phyloP scores from a whole-genome alignment of 2,329 filamentous ascomycete species.

The Cordyceps javanica region DNA sequence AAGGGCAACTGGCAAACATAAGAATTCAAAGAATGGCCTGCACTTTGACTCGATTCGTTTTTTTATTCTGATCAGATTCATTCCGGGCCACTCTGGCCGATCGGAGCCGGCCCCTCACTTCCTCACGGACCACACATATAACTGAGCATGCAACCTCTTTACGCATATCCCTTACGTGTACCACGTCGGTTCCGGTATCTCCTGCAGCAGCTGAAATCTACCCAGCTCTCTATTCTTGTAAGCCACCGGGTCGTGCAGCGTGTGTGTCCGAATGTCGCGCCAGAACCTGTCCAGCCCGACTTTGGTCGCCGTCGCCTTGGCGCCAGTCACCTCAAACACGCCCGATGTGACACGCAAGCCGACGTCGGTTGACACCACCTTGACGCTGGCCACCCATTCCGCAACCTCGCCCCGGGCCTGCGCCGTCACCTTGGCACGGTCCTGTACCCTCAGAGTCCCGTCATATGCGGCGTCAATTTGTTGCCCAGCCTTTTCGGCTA shows the following conservation, averaged over 20 bases:
- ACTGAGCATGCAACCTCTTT: not conserved
- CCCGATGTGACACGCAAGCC: slow-evolving; percentile 52
- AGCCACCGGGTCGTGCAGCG: slow-evolving; percentile 59
- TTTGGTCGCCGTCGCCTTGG: slow-evolving; percentile 50
- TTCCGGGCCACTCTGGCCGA: not conserved
- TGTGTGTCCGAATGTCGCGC: slow-evolving; percentile 61
- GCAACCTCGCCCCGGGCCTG: slow-evolving; percentile 53
- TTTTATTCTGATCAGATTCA: no score
- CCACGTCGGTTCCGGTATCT: slow-evolving; percentile 54
- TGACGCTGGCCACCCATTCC: slow-evolving; percentile 56
- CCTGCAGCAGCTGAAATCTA: slow-evolving; percentile 47
- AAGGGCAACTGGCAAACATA: not conserved
- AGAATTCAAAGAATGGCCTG: not conserved
- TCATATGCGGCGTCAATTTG: slow-evolving; percentile 42
- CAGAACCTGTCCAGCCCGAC: slow-evolving; percentile 60
- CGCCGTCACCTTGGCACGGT: slow-evolving; percentile 40
- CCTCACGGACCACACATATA: no score
- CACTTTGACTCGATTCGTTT: not conserved
- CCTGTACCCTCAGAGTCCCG: slow-evolving; percentile 27
- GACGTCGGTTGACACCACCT: slow-evolving; percentile 57
- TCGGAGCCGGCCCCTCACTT: not conserved
- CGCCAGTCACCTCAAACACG: slow-evolving; percentile 58
- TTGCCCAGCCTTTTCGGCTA: slow-evolving; percentile 50
- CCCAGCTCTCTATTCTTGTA: slow-evolving; percentile 62
- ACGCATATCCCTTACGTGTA: no score